These are phyloP conservation scores for Agroathelia rolfsii DNA, from an alignment of 1,284 basidiomycete species.

Conservation along the genomic window DNA sequence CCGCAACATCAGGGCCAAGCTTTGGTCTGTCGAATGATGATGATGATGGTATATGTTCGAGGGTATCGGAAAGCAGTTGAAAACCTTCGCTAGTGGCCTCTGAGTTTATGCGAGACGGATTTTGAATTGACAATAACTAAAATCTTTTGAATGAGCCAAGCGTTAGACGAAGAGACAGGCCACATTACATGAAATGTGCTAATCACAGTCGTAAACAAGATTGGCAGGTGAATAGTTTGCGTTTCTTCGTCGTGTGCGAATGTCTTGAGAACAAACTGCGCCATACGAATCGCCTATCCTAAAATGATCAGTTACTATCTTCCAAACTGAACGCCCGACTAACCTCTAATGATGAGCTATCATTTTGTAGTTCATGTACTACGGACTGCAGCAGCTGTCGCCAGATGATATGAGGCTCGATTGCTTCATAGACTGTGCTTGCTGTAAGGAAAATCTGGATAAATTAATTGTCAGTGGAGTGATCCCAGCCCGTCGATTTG, in stretches of 20 bases:
- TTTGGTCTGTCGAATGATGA: conserved; percentile 41
- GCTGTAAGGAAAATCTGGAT: conserved; percentile 73
- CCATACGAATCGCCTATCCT: conserved; percentile 48
- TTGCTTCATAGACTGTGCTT: conserved; percentile 83
- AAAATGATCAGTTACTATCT: neutral
- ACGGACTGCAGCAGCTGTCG: conserved; percentile 57
- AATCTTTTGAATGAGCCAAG: too few relatives aligned
- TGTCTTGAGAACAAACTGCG: conserved; percentile 58
- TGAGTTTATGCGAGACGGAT: too few relatives aligned
- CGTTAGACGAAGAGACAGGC: conserved; percentile 3
- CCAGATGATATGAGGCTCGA: conserved; percentile 88
- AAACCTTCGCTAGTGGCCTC: too few relatives aligned
- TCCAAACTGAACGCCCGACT: conserved; percentile 8
- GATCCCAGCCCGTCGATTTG: too few relatives aligned
- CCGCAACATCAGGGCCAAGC: conserved; percentile 26
- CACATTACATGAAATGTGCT: conserved; percentile 50
- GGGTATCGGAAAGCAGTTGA: too few relatives aligned
- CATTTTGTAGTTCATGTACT: conserved; percentile 38
- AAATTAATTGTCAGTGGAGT: conserved; percentile 9
- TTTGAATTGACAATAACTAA: too few relatives aligned
- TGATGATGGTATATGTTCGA: conserved; percentile 40
- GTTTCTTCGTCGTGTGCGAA: conserved; percentile 83
- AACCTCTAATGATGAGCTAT: conserved; percentile 38
- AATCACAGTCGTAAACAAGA: conserved; percentile 57
- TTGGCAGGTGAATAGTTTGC: conserved; percentile 69